Conservation (phyloP, 164 flowering plant genomes). For the Chimonanthus salicifolius region DNA sequence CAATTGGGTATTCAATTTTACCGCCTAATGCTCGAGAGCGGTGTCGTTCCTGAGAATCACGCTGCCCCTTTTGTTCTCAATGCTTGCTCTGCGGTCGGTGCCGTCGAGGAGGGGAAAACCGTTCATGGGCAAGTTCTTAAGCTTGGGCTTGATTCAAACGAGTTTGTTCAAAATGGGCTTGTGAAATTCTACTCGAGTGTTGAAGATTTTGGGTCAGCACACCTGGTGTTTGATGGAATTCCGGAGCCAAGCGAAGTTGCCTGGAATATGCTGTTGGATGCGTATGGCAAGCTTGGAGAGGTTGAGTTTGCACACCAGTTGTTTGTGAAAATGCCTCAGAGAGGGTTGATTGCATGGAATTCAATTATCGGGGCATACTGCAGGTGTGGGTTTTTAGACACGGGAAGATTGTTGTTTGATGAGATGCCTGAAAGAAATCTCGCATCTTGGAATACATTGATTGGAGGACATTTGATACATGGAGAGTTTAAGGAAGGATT, state of each 20-base stretch:
- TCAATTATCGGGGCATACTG: slow-evolving; percentile 12
- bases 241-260: slow-evolving; percentile 43
- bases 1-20: slow-evolving; percentile 7
- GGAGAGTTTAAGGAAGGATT: slow-evolving; percentile 13
- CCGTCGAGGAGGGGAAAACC: slow-evolving; percentile 8
- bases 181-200: slow-evolving; percentile 21
- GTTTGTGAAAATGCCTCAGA: slow-evolving; percentile 18
- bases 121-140: slow-evolving; percentile 13
- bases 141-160: slow-evolving; percentile 7
- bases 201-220: slow-evolving; percentile 38
- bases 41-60: slow-evolving; percentile 5
- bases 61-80: slow-evolving; percentile 18
- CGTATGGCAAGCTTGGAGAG: slow-evolving; percentile 8
- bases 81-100: slow-evolving; percentile 12
- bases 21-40: slow-evolving; percentile 2
- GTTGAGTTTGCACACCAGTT: slow-evolving; percentile 9
- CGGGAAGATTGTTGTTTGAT: slow-evolving; percentile 13
- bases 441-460: slow-evolving; percentile 15
- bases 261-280: slow-evolving; percentile 35
- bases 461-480: slow-evolving; percentile 12
- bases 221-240: slow-evolving; percentile 40
- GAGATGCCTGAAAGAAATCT: slow-evolving; percentile 5
- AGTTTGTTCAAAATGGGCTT: slow-evolving; percentile 8
- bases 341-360: slow-evolving; percentile 14
- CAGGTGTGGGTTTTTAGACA: slow-evolving; percentile 5